Percentiles rank a stretch among this genome's conserved stretches.
These are phyloP conservation scores for Cronartium ribicola DNA, from an alignment of 1,284 basidiomycete genomes.

Conservation along the genomic window DNA sequence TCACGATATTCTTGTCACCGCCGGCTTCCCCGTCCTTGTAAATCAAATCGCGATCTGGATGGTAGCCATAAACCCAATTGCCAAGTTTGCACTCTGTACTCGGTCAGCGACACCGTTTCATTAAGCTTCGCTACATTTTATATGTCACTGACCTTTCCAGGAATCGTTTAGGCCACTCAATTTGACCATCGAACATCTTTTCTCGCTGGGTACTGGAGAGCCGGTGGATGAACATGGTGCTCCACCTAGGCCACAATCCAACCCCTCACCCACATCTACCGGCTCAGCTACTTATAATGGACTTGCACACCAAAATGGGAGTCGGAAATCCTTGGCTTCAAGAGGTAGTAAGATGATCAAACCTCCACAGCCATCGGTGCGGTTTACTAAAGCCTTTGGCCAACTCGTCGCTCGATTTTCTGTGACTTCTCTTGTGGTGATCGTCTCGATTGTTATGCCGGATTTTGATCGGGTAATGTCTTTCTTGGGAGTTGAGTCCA, in stretches of 20 bases:
- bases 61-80: constrained; percentile 27
- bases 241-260: not conserved
- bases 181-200: constrained; percentile 35
- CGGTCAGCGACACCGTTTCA: constrained; percentile 1
- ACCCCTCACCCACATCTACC: not conserved
- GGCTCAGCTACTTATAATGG: not conserved
- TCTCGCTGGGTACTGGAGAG: constrained; percentile 13
- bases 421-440: constrained; percentile 27
- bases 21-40: constrained; percentile 7
- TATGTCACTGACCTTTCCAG: not conserved
- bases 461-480: constrained; percentile 37
- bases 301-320: not conserved
- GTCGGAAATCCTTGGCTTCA: not conserved
- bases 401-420: constrained; percentile 13
- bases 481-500: constrained; percentile 31
- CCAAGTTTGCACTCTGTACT: constrained; percentile 35
- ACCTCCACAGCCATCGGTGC: not conserved
- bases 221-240: constrained; percentile 10
- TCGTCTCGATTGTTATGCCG: constrained; percentile 32
- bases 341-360: not conserved
- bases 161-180: constrained; percentile 16
- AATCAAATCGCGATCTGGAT: constrained; percentile 28
- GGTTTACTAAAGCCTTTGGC: constrained; percentile 26
- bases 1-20: constrained; percentile 23
- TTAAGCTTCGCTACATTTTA: not conserved